Conservation (phyloP, 768 basidiomycete genomes). For the Chlorophyllum brunneum region DNA sequence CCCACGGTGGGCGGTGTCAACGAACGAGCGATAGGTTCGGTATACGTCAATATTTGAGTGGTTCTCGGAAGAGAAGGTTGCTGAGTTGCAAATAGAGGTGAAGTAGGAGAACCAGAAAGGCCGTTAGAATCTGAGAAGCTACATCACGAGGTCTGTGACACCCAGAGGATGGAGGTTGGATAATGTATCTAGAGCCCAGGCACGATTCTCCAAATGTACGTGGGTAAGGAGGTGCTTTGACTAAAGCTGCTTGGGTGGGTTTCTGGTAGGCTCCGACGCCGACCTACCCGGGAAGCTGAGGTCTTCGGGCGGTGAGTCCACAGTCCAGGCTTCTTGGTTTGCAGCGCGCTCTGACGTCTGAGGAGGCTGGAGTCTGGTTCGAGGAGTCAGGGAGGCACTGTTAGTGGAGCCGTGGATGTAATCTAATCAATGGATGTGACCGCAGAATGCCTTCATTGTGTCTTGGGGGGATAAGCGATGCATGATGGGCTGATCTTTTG, state of each 20-base stretch:
- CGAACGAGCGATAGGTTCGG: neutral
- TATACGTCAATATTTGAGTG: neutral
- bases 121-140: constrained; percentile 1
- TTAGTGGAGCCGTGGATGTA: neutral
- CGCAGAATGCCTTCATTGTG: neutral
- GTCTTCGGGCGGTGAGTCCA: neutral
- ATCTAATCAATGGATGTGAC: constrained; percentile 2
- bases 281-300: constrained; percentile 9
- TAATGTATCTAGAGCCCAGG: neutral
- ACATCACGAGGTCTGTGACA: constrained; percentile 2
- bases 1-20: constrained; percentile 3
- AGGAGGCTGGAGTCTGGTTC: neutral
- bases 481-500: neutral
- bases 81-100: neutral
- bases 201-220: neutral
- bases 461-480: neutral
- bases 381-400: neutral
- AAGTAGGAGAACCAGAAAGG: neutral
- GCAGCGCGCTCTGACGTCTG: neutral
- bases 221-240: neutral
- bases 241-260: neutral
- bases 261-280: neutral
- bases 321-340: too few relatives aligned
- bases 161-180: neutral
- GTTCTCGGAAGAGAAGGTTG: constrained; percentile 1